These are phyloP conservation scores for Yamadazyma mexicana DNA, from an alignment of 1,139 yeast species.

Conservation along the genomic window DNA sequence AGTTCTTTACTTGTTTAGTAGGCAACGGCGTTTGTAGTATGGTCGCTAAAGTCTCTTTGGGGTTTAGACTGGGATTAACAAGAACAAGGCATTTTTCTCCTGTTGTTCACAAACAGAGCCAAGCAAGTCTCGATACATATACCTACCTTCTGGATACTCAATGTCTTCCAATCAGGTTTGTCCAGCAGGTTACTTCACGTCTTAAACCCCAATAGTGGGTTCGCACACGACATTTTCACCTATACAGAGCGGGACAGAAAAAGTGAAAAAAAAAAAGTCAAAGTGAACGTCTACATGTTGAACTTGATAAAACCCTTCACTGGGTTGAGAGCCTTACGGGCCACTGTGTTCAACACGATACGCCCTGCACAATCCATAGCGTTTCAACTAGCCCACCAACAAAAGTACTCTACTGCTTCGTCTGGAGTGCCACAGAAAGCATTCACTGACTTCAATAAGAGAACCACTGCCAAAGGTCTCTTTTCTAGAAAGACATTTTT, in stretches of 20 bases:
- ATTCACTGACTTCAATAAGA: slow-evolving; percentile 1
- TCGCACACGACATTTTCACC: not conserved
- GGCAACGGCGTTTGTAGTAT: too few relatives aligned
- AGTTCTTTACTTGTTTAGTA: too few relatives aligned
- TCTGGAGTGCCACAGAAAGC: slow-evolving; percentile 1
- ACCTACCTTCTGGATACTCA: too few relatives aligned
- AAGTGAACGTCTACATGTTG: not conserved
- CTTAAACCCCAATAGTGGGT: too few relatives aligned
- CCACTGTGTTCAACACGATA: not conserved
- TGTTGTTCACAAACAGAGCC: too few relatives aligned
- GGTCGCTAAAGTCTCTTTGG: too few relatives aligned
- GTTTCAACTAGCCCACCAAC: not conserved
- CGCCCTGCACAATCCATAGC: not conserved
- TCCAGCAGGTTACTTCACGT: too few relatives aligned
- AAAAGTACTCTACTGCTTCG: slow-evolving; percentile 2
- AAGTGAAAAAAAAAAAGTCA: slow-evolving; percentile 1
- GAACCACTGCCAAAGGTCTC: slow-evolving; percentile 35
- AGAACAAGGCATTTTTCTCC: too few relatives aligned
- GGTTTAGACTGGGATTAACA: too few relatives aligned
- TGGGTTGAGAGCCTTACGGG: not conserved
- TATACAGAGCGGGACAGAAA: not conserved
- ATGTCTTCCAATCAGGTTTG: too few relatives aligned
- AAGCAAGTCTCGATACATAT: too few relatives aligned
- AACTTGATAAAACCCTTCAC: slow-evolving; percentile 1
- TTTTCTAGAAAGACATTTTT: slow-evolving; percentile 80